A percentile compares a stretch with the other conserved stretches of the same genome.
Conservation (phyloP, 2,329 filamentous ascomycete species). For the Paecilomyces variotii region DNA sequence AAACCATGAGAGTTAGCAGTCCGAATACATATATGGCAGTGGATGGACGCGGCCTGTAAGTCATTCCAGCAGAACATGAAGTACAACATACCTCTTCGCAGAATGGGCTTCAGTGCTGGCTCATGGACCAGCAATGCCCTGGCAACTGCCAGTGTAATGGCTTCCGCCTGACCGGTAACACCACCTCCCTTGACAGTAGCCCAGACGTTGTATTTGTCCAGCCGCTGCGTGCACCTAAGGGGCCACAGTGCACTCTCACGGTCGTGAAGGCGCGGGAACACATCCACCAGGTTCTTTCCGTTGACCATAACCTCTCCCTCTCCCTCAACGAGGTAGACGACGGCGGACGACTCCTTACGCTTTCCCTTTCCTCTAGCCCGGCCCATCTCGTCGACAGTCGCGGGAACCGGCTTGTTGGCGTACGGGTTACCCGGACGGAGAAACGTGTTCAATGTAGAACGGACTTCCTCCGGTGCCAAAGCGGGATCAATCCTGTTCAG, state of each 20-base stretch:
- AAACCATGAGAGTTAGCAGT: conserved; percentile 13
- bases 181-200: conserved; percentile 77
- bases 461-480: conserved; percentile 64
- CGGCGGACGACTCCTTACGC: conserved; percentile 79
- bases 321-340: conserved; percentile 84
- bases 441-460: conserved; percentile 58
- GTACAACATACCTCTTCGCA: conserved; percentile 71
- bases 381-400: conserved; percentile 66
- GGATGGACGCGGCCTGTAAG: background rate
- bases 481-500: conserved; percentile 79
- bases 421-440: conserved; percentile 66
- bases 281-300: conserved; percentile 71
- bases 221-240: conserved; percentile 67
- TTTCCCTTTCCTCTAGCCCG: conserved; percentile 72
- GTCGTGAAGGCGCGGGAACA: conserved; percentile 84
- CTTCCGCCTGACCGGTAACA: conserved; percentile 90
- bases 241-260: conserved; percentile 92
- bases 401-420: conserved; percentile 53
- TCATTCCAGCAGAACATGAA: background rate
- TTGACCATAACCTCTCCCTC: conserved; percentile 87
- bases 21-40: background rate
- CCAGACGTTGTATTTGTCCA: conserved; percentile 98
- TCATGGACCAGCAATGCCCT: conserved; percentile 87
- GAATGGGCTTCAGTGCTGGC: conserved; percentile 76
- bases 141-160: conserved; percentile 79